Conservation (phyloP, 2,329 filamentous ascomycete genomes). For the Phoma sp. region DNA sequence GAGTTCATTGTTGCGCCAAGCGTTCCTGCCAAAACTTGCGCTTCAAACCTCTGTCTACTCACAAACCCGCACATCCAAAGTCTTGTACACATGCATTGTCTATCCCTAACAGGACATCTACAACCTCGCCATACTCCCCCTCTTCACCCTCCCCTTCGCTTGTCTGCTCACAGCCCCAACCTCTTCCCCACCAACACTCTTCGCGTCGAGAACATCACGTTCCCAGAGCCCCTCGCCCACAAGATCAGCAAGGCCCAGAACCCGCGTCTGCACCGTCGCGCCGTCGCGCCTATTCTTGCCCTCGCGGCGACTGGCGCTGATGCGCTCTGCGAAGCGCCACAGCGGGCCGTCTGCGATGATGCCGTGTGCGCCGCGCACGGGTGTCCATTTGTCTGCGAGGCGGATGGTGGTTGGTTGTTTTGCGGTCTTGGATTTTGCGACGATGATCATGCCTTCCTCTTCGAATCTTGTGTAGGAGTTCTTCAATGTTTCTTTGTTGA, state of each 20-base stretch:
- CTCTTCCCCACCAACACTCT: conserved; percentile 15
- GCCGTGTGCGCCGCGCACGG: conserved; percentile 65
- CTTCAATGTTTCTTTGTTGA: conserved; percentile 97
- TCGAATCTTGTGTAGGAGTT: conserved; percentile 89
- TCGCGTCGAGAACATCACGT: conserved; percentile 24
- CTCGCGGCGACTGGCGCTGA: conserved; percentile 81
- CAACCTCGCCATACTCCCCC: conserved; percentile 42
- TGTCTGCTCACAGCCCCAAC: conserved; percentile 23
- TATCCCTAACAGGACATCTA: not conserved
- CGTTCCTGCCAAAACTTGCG: no score
- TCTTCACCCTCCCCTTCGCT: conserved; percentile 42
- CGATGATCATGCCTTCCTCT: conserved; percentile 85
- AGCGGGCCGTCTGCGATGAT: conserved; percentile 72
- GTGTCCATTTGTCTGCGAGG: conserved; percentile 76
- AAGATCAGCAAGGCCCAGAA: conserved; percentile 76
- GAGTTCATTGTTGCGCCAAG: no score
- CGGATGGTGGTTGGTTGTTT: conserved; percentile 68
- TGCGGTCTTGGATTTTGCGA: conserved; percentile 69
- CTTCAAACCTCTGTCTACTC: no score
- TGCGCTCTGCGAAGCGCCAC: conserved; percentile 91
- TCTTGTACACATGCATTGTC: no score
- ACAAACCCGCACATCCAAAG: no score
- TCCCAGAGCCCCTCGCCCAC: conserved; percentile 75
- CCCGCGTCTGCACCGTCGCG: conserved; percentile 82
- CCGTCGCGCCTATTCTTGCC: conserved; percentile 97